Evolutionary conservation across 73 alveolate species (phyloP).

Genomic region (Uronychia setigera): DNA sequence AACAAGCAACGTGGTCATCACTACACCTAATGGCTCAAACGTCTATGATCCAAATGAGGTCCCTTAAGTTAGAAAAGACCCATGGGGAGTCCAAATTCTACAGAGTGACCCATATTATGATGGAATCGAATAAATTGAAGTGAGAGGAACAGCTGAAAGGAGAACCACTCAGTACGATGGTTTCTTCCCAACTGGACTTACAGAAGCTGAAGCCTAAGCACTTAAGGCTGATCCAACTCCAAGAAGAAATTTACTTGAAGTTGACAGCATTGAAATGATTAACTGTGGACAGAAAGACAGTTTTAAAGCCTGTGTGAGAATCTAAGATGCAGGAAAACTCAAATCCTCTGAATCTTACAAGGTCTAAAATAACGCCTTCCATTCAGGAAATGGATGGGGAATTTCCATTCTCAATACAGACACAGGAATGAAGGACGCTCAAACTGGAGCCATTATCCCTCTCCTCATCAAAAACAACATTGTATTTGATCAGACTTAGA

Average conservation of each 20-base stretch:
- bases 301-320: not conserved
- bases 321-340: not conserved
- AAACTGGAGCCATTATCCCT: not conserved
- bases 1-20: not conserved
- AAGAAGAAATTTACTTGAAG: not conserved
- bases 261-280: not conserved
- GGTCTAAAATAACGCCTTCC: not conserved
- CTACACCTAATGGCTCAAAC: not conserved
- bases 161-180: not conserved
- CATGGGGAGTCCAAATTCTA: not conserved
- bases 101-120: not conserved
- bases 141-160: not conserved
- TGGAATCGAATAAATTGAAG: not conserved
- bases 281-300: not conserved
- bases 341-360: not conserved
- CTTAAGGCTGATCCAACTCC: not conserved
- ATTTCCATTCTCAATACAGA: not conserved
- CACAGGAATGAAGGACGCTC: not conserved
- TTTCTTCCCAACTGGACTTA: not conserved
- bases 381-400: not conserved
- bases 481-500: not conserved
- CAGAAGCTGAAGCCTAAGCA: not conserved
- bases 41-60: no score
- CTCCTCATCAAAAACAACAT: not conserved
- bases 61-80: no score